These are phyloP conservation scores for Atkinsonella hypoxylon DNA, from an alignment of 2,329 filamentous ascomycete genomes.

Conservation along the genomic window DNA sequence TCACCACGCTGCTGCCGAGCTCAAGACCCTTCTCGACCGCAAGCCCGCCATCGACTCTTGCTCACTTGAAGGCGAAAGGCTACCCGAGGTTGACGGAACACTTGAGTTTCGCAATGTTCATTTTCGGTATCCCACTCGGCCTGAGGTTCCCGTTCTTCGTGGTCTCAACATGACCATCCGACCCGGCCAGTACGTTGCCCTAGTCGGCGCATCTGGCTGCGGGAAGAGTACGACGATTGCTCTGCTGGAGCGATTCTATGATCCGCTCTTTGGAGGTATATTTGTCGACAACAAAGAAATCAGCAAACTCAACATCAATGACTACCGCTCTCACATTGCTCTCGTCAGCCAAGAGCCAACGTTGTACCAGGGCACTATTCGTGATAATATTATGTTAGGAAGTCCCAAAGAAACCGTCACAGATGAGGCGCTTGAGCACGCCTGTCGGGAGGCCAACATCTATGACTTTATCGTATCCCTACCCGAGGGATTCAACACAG, in stretches of 20 bases:
- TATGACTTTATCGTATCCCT: slow-evolving; percentile 83
- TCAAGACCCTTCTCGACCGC: slow-evolving; percentile 76
- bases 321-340: slow-evolving; percentile 73
- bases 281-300: slow-evolving; percentile 78
- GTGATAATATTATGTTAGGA: slow-evolving; percentile 80
- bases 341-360: slow-evolving; percentile 93
- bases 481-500: slow-evolving; percentile 73
- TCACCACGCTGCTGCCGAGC: slow-evolving; percentile 65
- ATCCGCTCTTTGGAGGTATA: slow-evolving; percentile 68
- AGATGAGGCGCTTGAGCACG: slow-evolving; percentile 62
- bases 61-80: slow-evolving; percentile 53
- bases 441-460: slow-evolving; percentile 83
- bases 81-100: slow-evolving; percentile 57
- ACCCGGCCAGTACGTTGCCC: slow-evolving; percentile 72
- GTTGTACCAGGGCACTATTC: slow-evolving; percentile 83
- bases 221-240: slow-evolving; percentile 92
- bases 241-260: slow-evolving; percentile 87
- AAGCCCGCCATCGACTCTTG: slow-evolving; percentile 73
- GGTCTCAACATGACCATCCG: slow-evolving; percentile 65
- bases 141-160: slow-evolving; percentile 82
- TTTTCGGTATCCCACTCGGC: slow-evolving; percentile 85
- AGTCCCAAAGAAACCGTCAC: slow-evolving; percentile 52
- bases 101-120: slow-evolving; percentile 89
- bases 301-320: slow-evolving; percentile 66
- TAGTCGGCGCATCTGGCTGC: slow-evolving; percentile 89